Base-by-base conservation (phyloP, 352 stramenopile genomes). In the Phytopythium mirpurense region DNA sequence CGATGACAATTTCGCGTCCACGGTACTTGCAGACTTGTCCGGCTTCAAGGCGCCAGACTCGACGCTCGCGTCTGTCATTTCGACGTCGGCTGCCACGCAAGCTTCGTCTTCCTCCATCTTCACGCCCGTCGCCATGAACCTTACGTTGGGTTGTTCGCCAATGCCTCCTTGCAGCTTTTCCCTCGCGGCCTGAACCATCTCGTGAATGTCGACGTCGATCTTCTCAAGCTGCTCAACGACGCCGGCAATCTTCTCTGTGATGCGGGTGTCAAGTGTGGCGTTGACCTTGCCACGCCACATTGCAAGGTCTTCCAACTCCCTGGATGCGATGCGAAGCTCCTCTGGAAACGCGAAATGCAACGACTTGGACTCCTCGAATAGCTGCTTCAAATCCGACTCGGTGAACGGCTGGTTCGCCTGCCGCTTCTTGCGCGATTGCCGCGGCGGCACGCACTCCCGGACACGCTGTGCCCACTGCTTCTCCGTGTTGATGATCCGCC, bases 371-470 rank as follows among this genome's bases (percentile, higher is more conserved):
- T 95, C 78, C 4, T 69, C 56, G 37, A 87, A 45, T 26, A 95
- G 60, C 16, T 60, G 59, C 8, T 71, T 60, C 7, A 95, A 54
- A 27, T 88, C 67, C 5, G 75, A 74, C 16, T 81, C 63, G 11
- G 73, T 87, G 18, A 90, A 88, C 2, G 60, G 47, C 16, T 88
- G 59, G 46, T 87, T 90, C 2, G 68, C 59, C 52, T 87, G 62
- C 7, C 83, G 77, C 26, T 89, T 92, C 44, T 93, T 93, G 9
- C 83, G 65, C 8, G 83, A 93, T 48, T 92, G 83, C 3, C 83
- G 74, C 24, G 81, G 80, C 19, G 83, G 83, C 15, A 93, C 72
- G 11, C 80, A 82, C 26, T 89, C 78, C 19, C 71, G 73, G 41
- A 94, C 85, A 24, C 80, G 69, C 29, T 83, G 63, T 18, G 79